Evolutionary conservation across 2,329 filamentous ascomycete genomes (phyloP).

Genomic region (Diaporthe citrichinensis): DNA sequence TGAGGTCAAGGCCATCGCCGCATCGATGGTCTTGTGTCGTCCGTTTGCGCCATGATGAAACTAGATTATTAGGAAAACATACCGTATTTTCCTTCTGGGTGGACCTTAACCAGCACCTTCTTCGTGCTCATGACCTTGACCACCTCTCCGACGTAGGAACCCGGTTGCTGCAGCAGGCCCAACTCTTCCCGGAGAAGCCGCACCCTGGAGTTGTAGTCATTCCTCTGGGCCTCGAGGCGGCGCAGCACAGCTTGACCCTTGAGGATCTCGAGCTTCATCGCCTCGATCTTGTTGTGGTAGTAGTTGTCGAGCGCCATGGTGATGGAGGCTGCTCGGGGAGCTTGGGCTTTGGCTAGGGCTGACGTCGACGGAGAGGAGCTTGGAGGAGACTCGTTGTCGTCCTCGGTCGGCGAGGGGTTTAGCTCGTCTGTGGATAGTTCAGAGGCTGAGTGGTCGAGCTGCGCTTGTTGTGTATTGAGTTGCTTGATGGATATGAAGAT

Average conservation of each 20-base stretch:
- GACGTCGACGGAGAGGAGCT: constrained; percentile 28
- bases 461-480: background rate
- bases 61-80: constrained; percentile 50
- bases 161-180: constrained; percentile 94
- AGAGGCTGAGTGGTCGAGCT: constrained; percentile 3
- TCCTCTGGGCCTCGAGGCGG: constrained; percentile 95
- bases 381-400: constrained; percentile 8
- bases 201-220: constrained; percentile 99
- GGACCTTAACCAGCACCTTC: constrained; percentile 98
- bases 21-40: background rate
- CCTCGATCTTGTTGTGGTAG: constrained; percentile 99
- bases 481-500: constrained; percentile 36
- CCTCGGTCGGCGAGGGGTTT: background rate
- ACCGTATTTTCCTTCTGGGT: constrained; percentile 99
- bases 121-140: constrained; percentile 99
- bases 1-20: background rate
- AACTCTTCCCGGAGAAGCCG: constrained; percentile 95
- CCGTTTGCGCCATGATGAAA: background rate
- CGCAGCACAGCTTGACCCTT: constrained; percentile 96
- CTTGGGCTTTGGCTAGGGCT: constrained; percentile 29
- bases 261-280: constrained; percentile 99
- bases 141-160: constrained; percentile 99
- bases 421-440: background rate
- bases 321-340: constrained; percentile 48
- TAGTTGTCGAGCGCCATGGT: constrained; percentile 99